Evolutionary conservation across 1,139 yeast genomes (phyloP).

Genomic region (Geotrichum aggregatum): DNA sequence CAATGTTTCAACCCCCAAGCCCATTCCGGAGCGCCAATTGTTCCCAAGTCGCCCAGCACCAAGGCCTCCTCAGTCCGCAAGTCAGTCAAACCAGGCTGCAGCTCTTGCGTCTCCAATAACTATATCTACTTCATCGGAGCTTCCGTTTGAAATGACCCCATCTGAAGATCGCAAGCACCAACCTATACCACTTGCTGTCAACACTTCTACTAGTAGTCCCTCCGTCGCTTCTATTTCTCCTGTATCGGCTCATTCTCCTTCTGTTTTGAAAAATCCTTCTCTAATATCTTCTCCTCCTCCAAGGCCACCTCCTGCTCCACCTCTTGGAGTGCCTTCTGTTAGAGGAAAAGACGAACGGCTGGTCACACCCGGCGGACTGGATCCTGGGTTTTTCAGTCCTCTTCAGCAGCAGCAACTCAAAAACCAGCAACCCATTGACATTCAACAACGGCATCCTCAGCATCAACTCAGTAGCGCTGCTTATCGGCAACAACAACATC

Average conservation of each 20-base stretch:
- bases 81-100: not conserved
- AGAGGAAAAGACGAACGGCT: slow-evolving; percentile 23
- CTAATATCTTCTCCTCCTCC: slow-evolving; percentile 38
- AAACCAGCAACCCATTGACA: not conserved
- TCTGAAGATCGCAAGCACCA: slow-evolving; percentile 10
- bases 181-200: slow-evolving; percentile 12
- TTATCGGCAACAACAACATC: slow-evolving; percentile 23
- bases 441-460: slow-evolving; percentile 17
- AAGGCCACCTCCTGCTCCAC: slow-evolving; percentile 44
- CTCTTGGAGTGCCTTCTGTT: slow-evolving; percentile 39
- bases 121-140: not conserved
- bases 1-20: slow-evolving; percentile 15
- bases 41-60: slow-evolving; percentile 72
- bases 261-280: slow-evolving; percentile 5
- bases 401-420: slow-evolving; percentile 22
- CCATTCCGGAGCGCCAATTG: slow-evolving; percentile 36
- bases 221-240: slow-evolving; percentile 10
- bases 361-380: slow-evolving; percentile 12
- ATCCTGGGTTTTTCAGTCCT: slow-evolving; percentile 20
- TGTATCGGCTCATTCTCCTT: not conserved
- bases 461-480: slow-evolving; percentile 14
- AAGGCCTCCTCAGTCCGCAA: slow-evolving; percentile 41
- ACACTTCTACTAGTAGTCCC: slow-evolving; percentile 3
- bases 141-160: slow-evolving; percentile 3
- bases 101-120: slow-evolving; percentile 7